These are phyloP conservation scores for Brassica incana DNA, from an alignment of 345 rosid genomes.

Conservation along the genomic window DNA sequence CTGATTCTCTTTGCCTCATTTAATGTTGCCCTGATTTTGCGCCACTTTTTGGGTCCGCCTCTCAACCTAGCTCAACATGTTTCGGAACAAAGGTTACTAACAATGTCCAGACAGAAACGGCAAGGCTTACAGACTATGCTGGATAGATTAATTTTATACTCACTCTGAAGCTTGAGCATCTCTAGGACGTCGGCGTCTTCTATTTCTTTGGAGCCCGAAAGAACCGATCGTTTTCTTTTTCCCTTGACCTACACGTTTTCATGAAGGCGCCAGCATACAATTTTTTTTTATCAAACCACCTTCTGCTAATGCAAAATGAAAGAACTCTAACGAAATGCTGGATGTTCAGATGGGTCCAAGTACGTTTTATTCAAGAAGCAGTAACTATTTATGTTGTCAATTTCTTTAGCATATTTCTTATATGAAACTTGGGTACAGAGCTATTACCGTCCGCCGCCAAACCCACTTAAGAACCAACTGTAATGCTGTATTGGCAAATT, in stretches of 20 bases:
- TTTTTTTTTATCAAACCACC: not conserved
- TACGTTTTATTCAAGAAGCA: conserved; percentile 18
- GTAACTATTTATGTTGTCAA: conserved; percentile 11
- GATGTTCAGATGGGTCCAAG: conserved; percentile 11
- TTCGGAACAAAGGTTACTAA: conserved; percentile 19
- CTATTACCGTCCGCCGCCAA: conserved; percentile 61
- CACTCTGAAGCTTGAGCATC: conserved; percentile 25
- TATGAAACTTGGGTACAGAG: conserved; percentile 9
- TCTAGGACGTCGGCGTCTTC: conserved; percentile 36
- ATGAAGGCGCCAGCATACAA: conserved; percentile 20
- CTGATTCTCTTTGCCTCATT: conserved; percentile 69
- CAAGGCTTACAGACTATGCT: conserved; percentile 8
- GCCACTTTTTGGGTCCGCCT: conserved; percentile 75
- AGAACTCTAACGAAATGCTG: conserved; percentile 21
- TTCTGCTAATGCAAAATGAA: conserved; percentile 11
- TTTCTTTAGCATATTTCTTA: conserved; percentile 1
- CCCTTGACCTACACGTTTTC: conserved; percentile 32
- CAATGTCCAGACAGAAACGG: conserved; percentile 24
- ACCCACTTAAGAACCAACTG: conserved; percentile 68
- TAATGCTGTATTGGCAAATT: conserved; percentile 63
- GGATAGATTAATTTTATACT: conserved; percentile 17
- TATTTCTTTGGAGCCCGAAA: conserved; percentile 38
- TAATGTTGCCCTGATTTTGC: conserved; percentile 59
- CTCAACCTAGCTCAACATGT: conserved; percentile 47
- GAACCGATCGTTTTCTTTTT: conserved; percentile 35